A percentile compares a stretch with the other conserved stretches of the same genome.
Conservation (phyloP, 139 green algal genomes). For the Chlorella sp. region DNA sequence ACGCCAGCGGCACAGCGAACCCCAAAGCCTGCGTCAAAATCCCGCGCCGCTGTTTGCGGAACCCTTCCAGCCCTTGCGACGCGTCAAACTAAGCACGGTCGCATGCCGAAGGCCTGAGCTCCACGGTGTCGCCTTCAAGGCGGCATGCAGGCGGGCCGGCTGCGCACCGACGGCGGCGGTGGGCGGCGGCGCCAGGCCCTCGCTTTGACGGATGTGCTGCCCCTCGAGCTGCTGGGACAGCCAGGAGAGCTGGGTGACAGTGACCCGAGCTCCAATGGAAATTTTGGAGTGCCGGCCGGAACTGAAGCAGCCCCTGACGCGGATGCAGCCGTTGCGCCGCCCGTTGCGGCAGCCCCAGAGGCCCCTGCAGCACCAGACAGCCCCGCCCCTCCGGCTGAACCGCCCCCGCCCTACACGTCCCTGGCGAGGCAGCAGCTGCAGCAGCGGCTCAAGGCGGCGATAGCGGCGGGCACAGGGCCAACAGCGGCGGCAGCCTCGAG, state of each 20-base stretch:
- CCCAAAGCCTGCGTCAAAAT: too few species aligned
- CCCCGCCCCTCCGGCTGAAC: neutral
- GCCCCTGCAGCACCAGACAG: neutral
- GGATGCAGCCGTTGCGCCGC: neutral
- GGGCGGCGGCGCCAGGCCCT: neutral
- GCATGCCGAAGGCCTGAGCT: too few species aligned
- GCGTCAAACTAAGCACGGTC: too few species aligned
- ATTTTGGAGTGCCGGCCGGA: neutral
- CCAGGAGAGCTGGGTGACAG: neutral
- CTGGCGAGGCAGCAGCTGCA: conserved; percentile 22
- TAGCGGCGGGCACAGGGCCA: neutral
- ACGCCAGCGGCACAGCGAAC: too few species aligned
- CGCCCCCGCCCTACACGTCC: conserved; percentile 19
- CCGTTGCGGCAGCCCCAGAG: neutral
- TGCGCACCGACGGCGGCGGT: too few species aligned
- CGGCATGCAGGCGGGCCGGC: too few species aligned
- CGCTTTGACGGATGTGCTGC: neutral
- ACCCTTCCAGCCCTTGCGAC: too few species aligned
- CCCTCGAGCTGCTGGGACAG: neutral
- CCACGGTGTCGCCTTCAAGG: too few species aligned
- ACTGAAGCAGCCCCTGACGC: too few species aligned
- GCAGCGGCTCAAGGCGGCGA: conserved; percentile 8
- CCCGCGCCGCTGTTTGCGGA: too few species aligned
- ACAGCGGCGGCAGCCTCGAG: neutral
- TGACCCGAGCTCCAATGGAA: neutral